Conservation (phyloP, 352 stramenopile species). For the Phytopythium aichiense region DNA sequence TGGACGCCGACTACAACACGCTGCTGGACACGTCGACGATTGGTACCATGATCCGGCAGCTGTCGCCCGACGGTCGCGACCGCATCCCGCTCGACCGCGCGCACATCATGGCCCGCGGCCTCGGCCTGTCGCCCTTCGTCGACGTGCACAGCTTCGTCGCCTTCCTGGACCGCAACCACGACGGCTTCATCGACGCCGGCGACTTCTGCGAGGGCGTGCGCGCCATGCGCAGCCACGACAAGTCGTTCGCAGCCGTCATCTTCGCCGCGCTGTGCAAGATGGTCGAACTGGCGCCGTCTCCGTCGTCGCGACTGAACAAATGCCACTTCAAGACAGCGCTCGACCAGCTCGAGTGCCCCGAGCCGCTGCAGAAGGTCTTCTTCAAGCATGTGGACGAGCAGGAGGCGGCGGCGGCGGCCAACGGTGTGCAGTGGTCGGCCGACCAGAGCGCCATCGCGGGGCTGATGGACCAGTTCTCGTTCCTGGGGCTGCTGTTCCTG, state of each 20-base stretch:
- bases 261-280: conserved; percentile 55
- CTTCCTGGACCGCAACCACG: conserved; percentile 63
- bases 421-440: conserved; percentile 26
- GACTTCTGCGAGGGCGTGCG: conserved; percentile 66
- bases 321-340: conserved; percentile 48
- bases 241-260: conserved; percentile 60
- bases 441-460: conserved; percentile 36
- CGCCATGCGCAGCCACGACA: conserved; percentile 48
- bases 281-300: conserved; percentile 10
- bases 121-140: conserved; percentile 63
- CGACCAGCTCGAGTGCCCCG: conserved; percentile 50
- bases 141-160: conserved; percentile 53
- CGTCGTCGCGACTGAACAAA: conserved; percentile 12
- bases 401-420: conserved; percentile 13
- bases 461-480: conserved; percentile 53
- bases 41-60: conserved; percentile 61
- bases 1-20: conserved; percentile 49
- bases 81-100: conserved; percentile 42
- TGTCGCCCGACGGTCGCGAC: conserved; percentile 43
- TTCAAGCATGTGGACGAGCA: conserved; percentile 52
- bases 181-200: conserved; percentile 69
- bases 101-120: conserved; percentile 43
- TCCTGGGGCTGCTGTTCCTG: conserved; percentile 64
- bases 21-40: conserved; percentile 58
- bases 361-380: conserved; percentile 52